Conservation (phyloP, 2,329 filamentous ascomycete species). For the Calonectria pteridis region DNA sequence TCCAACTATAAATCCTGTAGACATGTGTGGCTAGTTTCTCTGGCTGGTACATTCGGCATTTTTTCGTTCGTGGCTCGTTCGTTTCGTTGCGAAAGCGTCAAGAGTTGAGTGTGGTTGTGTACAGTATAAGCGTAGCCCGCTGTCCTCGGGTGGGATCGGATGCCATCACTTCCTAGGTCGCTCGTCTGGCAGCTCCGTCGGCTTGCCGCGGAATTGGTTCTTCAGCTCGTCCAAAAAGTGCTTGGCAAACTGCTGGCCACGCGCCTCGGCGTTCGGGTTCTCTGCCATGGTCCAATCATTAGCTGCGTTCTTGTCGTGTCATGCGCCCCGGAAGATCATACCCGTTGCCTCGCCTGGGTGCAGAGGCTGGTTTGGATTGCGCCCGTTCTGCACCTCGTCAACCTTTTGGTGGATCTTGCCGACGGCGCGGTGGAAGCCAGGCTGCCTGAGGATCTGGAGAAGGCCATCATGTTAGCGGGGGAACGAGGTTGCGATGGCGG, state of each 20-base stretch:
- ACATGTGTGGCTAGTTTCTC: not conserved
- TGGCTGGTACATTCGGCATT: not conserved
- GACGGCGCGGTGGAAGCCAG: constrained; percentile 65
- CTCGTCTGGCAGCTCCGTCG: constrained; percentile 52
- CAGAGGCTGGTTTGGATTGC: constrained; percentile 63
- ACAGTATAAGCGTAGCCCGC: not conserved
- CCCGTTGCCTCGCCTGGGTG: constrained; percentile 66
- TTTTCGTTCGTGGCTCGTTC: not conserved
- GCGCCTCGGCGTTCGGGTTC: constrained; percentile 47
- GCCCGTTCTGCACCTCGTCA: constrained; percentile 62
- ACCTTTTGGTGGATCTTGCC: constrained; percentile 64
- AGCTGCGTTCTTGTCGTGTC: not conserved
- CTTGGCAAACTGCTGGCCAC: constrained; percentile 53
- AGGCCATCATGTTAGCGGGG: not conserved
- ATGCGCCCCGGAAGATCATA: constrained; percentile 38
- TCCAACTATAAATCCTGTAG: not conserved
- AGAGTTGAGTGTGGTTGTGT: constrained; percentile 29
- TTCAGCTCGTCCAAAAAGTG: constrained; percentile 65
- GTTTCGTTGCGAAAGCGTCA: not conserved
- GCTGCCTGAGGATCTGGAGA: constrained; percentile 61
- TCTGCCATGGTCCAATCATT: constrained; percentile 32
- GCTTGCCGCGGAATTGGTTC: constrained; percentile 62
- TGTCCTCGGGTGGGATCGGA: not conserved
- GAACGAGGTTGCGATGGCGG: not conserved
- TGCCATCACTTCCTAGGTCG: constrained; percentile 40